phyloP scores from a whole-genome alignment of 106 monocot species.

The Acanthochlamys bracteata region DNA sequence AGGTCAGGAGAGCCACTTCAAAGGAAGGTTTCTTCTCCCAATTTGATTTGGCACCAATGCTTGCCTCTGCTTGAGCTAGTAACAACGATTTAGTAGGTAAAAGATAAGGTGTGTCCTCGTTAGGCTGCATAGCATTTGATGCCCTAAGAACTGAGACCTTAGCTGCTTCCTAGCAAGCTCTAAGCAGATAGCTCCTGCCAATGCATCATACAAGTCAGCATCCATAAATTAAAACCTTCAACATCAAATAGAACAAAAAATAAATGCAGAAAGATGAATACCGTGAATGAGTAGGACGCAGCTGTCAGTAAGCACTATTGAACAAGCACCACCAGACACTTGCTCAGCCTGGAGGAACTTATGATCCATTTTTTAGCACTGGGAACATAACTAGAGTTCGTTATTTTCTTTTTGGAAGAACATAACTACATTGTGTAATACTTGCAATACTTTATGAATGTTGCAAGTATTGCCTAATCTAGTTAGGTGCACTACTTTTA shows the following conservation, averaged over 20 bases:
- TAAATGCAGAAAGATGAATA: slow-evolving; percentile 17
- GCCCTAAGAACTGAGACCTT: slow-evolving; percentile 54
- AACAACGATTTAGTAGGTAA: slow-evolving; percentile 64
- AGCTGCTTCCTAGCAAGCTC: slow-evolving; percentile 62
- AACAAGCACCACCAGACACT: slow-evolving; percentile 46
- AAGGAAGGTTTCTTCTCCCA: slow-evolving; percentile 78
- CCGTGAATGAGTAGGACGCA: slow-evolving; percentile 88
- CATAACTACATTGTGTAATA: too few relatives aligned
- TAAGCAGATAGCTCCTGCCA: slow-evolving; percentile 80
- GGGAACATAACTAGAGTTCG: slow-evolving; percentile 10
- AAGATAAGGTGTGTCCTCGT: slow-evolving; percentile 22
- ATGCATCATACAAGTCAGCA: slow-evolving; percentile 2
- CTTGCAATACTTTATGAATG: too few relatives aligned
- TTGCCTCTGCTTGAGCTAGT: slow-evolving; percentile 87
- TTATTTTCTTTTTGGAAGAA: too few relatives aligned
- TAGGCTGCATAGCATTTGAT: slow-evolving; percentile 52
- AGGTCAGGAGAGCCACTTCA: slow-evolving; percentile 90
- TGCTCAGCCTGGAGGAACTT: slow-evolving; percentile 60
- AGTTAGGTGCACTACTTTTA: too few relatives aligned
- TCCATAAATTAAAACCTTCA: not conserved
- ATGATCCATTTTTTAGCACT: slow-evolving; percentile 46
- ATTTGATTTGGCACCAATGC: slow-evolving; percentile 56
- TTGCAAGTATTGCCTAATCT: too few relatives aligned
- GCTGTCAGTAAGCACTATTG: slow-evolving; percentile 30
- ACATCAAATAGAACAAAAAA: not conserved